A percentile compares a stretch with the other conserved stretches of the same genome.
Evolutionary conservation across 768 basidiomycete species (phyloP).

Genomic region (Naganishia antarctica): DNA sequence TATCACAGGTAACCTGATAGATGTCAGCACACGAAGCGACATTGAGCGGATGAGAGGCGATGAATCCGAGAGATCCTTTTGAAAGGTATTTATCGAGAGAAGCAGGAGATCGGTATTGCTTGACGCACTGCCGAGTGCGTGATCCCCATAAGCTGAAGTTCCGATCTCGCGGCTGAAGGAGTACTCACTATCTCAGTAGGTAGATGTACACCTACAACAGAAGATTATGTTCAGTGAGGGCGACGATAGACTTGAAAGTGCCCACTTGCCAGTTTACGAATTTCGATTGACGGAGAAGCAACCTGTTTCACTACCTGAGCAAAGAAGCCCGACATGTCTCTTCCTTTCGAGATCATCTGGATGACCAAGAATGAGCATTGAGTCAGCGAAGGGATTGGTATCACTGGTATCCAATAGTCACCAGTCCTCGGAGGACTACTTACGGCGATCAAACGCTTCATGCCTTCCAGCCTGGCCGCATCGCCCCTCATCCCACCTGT

Average conservation of each 20-base stretch:
- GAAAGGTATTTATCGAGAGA: conserved; percentile 96
- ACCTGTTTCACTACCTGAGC: conserved; percentile 97
- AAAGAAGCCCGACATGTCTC: conserved; percentile 87
- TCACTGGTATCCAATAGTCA: neutral
- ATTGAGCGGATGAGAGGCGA: conserved; percentile 94
- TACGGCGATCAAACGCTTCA: conserved; percentile 91
- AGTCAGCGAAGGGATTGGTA: too few species aligned
- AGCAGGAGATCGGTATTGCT: conserved; percentile 90
- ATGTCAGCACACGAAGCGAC: conserved; percentile 86
- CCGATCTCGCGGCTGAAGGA: neutral
- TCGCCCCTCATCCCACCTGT: conserved; percentile 55
- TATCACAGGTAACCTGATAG: conserved; percentile 88
- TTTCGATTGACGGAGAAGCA: conserved; percentile 82
- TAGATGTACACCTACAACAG: conserved; percentile 72
- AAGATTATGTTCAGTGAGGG: neutral
- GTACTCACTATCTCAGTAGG: conserved; percentile 68
- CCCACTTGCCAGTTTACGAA: conserved; percentile 69
- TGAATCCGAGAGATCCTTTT: conserved; percentile 86
- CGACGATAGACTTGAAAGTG: neutral
- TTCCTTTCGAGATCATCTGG: conserved; percentile 86
- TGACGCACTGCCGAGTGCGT: conserved; percentile 57
- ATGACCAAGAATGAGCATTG: neutral
- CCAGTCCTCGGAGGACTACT: conserved; percentile 45
- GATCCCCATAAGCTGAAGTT: neutral
- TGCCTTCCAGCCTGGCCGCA: conserved; percentile 84